These are phyloP conservation scores for Camellia granthamiana DNA, from an alignment of 148 eudicot genomes.

Conservation along the genomic window DNA sequence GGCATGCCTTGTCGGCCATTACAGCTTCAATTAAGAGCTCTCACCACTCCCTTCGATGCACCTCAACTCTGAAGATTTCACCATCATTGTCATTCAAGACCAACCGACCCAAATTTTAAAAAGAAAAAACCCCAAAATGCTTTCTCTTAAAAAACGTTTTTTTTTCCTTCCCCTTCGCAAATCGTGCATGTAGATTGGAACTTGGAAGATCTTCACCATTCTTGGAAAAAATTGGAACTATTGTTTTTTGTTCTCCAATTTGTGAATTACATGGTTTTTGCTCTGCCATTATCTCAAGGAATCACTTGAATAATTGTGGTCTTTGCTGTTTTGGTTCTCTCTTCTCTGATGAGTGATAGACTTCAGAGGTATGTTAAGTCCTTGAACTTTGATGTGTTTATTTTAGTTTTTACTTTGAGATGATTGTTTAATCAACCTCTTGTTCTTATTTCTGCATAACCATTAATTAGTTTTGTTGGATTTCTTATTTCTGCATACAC, in stretches of 20 bases:
- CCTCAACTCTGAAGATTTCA: conserved; percentile 6
- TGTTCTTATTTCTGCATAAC: no score
- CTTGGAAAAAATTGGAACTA: no score
- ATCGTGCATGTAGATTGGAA: conserved; percentile 23
- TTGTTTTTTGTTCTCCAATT: conserved; percentile 10
- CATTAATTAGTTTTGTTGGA: no score
- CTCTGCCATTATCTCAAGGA: conserved; percentile 27
- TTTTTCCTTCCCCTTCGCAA: conserved; percentile 20
- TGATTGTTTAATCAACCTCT: no score
- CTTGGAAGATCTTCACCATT: no score
- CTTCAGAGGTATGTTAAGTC: background rate
- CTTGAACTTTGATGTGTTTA: no score
- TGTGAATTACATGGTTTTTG: conserved; percentile 27
- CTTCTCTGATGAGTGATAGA: conserved; percentile 12
- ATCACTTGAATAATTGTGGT: conserved; percentile 20
- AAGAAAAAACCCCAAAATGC: background rate
- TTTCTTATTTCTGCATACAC: no score
- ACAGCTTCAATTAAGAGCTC: conserved; percentile 31
- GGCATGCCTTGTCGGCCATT: conserved; percentile 89
- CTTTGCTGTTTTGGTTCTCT: background rate
- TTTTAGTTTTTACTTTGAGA: no score
- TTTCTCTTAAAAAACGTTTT: conserved; percentile 4
- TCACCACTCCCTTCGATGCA: conserved; percentile 17
- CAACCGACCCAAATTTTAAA: background rate
- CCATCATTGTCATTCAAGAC: conserved; percentile 11